Base-by-base conservation (phyloP, 805 yeast genomes). In the Hanseniaspora nectarophila region DNA sequence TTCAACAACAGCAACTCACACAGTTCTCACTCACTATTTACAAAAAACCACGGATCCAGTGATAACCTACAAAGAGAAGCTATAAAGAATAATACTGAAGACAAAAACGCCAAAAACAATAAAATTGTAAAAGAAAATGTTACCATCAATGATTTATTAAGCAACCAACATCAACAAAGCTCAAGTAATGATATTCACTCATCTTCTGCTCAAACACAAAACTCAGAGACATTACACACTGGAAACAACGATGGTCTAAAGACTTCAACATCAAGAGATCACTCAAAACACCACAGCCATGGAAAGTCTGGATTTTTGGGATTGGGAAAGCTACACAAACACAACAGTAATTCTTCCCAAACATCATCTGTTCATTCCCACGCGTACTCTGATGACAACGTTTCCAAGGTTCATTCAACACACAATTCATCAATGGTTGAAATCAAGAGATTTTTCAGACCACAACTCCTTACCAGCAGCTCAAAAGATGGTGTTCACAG, bases 361-460 rank as follows among this genome's bases (percentile, higher is more conserved):
- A 34, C 54, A 10, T 54, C 56, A 8, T 48, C 56, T 13, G 42
- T 54, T 4, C 56, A 55, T 13, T 45, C 54, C 7, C 52, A 42
- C 16, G 26, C 50, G n/a, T 43, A 29, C n/a, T 46, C 52, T 2
- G 50, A 53, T 43, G 55, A 53, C 18, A 47, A 46, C 26, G 37
- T 2, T 34, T 23, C 29, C 32, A 43, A 49, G 49, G 45, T 45
- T 40, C 48, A 21, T 23, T 23, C 29, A 21, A 35, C 12, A 26
- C 34, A 45, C 28, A 42, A 49, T n/a, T 39, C 46, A 54, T 61
- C 86, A 23, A 81, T 82, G 85, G 81, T 76, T 23, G 88, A 82
- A 58, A 67, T 82, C 64, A 82, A 82, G 61, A 72, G 85, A 60
- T 81, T 82, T 58, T 82, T 82, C 64, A 77, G 84, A 61, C 84